Conservation (phyloP, 2,329 filamentous ascomycete species). For the Aureobasidium subglaciale region DNA sequence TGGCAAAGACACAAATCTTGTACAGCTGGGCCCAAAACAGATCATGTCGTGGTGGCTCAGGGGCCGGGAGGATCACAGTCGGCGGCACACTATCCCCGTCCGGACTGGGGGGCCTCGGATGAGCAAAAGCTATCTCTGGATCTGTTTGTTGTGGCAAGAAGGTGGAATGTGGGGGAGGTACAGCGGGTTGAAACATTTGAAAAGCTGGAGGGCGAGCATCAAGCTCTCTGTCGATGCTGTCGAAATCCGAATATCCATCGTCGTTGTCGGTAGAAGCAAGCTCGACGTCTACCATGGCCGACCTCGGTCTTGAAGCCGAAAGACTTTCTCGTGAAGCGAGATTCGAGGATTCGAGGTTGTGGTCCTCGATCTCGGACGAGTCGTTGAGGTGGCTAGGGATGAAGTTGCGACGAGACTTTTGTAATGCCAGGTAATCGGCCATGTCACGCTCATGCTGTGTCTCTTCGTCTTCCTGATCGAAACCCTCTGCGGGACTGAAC, state of each 20-base stretch:
- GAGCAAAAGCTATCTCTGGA: conserved; percentile 40
- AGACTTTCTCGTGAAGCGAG: background rate
- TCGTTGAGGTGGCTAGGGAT: conserved; percentile 76
- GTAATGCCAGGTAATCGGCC: conserved; percentile 87
- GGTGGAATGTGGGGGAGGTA: conserved; percentile 29
- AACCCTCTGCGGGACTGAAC: conserved; percentile 88
- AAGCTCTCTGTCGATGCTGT: conserved; percentile 26
- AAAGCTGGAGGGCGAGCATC: conserved; percentile 46
- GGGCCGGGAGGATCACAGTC: conserved; percentile 51
- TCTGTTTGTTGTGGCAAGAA: conserved; percentile 47
- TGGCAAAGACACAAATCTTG: conserved; percentile 71
- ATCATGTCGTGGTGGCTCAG: conserved; percentile 74
- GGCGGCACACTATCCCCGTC: conserved; percentile 49
- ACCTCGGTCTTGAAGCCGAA: conserved; percentile 49
- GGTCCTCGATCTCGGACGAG: conserved; percentile 74
- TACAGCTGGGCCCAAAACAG: conserved; percentile 88
- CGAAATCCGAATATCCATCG: conserved; percentile 36
- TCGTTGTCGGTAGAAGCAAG: conserved; percentile 58
- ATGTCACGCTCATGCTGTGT: conserved; percentile 84
- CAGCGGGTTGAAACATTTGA: conserved; percentile 36
- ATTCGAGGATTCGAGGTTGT: conserved; percentile 32
- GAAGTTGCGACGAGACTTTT: conserved; percentile 82
- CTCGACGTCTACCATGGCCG: conserved; percentile 74
- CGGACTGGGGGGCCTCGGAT: conserved; percentile 42
- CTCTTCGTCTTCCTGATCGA: conserved; percentile 87